Evolutionary conservation across 768 basidiomycete genomes (phyloP), one percentile per base, ranked within the genome.

Genomic region (Suillus plorans): DNA sequence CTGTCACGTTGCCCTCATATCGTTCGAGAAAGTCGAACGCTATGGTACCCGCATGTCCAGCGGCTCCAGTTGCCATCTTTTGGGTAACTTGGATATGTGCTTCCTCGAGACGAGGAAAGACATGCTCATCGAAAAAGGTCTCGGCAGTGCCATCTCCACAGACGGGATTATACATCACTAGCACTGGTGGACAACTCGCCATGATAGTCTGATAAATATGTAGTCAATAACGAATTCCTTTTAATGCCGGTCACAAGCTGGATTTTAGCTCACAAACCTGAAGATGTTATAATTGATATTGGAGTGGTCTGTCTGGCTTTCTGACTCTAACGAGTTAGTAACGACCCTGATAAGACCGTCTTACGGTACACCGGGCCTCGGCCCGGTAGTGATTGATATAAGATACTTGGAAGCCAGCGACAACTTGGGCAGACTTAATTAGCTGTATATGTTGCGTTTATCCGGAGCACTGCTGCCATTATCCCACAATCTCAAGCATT

Each of bases 101-200:
- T 9, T 72, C 14, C 39, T 66, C 62, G 45, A 95, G 84, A 8
- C 88, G 78, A 5, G 92, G 91, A 22, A 90, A 71, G 66, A 95
- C 88, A 28, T 86, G 81, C 0, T 80, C 74, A 9, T 83, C 71
- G 69, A 93, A 84, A 71, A 92, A 84, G 2, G 79, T 68, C 66
- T 79, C 71, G 16, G 88, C 90, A 22, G 82, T 79, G 62, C 81
- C 72, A 70, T 87, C 80, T 6, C 94, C 94, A 69, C 82, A 87
- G 64, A 80, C 86, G 34, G 94, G 94, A 69, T 96, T 96, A 78
- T 89, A 90, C 64, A 95, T 72, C 42, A 87, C 81, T 58, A 91
- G 79, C 60, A 89, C 31, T 31, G 31, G 73, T 34, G 82, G 73
- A 84, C 86, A 85, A 50, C 12, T 60, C 28, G 64, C 37, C 57